Evolutionary conservation across 1,284 basidiomycete species (phyloP), one percentile per base, ranked within the genome.

Genomic region (Tilletia caries): DNA sequence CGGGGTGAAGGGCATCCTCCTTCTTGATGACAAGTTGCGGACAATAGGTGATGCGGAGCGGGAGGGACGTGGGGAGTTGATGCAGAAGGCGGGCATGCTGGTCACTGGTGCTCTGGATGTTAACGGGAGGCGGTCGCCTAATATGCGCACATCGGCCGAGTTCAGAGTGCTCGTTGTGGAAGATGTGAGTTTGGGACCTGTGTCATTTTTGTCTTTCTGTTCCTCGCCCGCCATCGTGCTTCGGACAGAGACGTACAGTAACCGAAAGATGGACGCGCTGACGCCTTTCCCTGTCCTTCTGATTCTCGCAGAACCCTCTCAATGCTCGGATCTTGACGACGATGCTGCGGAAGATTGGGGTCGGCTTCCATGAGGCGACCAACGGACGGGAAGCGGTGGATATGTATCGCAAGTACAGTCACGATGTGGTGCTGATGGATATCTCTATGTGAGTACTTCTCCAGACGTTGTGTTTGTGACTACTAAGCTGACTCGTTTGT

Each of bases 401-500:
- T 20, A 3, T 50, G 48, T 50, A 50, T 25, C 12, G 48, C 20
- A n/a, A 50, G 20, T n/a, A 50, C 2, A 8, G 20, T 8, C 48
- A 50, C 20, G 48, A 50, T 50, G 48, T 50, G 48, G 48, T 50
- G 1, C 48, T 50, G 48, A 50, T 50, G 48, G 48, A 50, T 25
- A 50, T 50, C 12, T 50, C 48, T 20, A 50, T 50, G 48, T 50
- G 48, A 50, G 48, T 50, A 20, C 20, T 6, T 18, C 20, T 25
- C 13, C 20, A 50, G 37, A 41, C 37, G 37, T 41, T 41, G 2
- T 1, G 8, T n/a, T n/a, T 20, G 48, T 3, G 48, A 50, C 20
- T 6, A 25, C 8, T 8, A 6, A 25, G 48, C 20, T 50, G 48
- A 50, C 3, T n/a, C 12, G 20, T 1, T 1, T 10, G 8, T 6